Conservation (phyloP, 1,284 basidiomycete genomes). For the Sphaerobolus stellatus region DNA sequence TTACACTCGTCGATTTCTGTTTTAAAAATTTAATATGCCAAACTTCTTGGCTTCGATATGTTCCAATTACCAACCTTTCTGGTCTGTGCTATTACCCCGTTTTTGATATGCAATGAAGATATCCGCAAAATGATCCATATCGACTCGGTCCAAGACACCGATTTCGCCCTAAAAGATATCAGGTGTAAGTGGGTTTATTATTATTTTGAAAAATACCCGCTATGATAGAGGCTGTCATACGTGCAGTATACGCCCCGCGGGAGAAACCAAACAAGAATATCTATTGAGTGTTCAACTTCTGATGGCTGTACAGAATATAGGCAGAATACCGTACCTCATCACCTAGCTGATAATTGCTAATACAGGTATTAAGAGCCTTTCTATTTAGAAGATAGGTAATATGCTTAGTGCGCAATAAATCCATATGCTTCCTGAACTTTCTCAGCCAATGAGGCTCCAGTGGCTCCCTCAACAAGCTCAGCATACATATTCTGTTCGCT, state of each 20-base stretch:
- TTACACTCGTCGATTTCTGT: conserved; percentile 46
- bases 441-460: conserved; percentile 56
- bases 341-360: conserved; percentile 63
- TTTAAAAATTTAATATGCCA: neutral
- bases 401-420: conserved; percentile 67
- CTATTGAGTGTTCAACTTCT: conserved; percentile 33
- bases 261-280: conserved; percentile 76
- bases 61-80: conserved; percentile 43
- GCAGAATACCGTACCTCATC: conserved; percentile 53
- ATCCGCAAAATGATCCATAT: conserved; percentile 66
- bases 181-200: conserved; percentile 1
- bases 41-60: neutral
- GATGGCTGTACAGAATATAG: neutral
- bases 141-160: conserved; percentile 59
- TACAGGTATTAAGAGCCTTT: conserved; percentile 4
- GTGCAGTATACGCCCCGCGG: conserved; percentile 68
- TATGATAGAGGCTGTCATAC: conserved; percentile 71
- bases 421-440: conserved; percentile 74
- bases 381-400: conserved; percentile 44
- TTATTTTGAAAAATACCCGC: conserved; percentile 18
- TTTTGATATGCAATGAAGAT: conserved; percentile 63
- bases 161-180: conserved; percentile 49
- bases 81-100: conserved; percentile 51
- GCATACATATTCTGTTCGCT: conserved; percentile 58
- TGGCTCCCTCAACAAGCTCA: conserved; percentile 41